These are phyloP conservation scores for Phaeosphaeria sp. DNA, from an alignment of 2,329 filamentous ascomycete species.

Conservation along the genomic window DNA sequence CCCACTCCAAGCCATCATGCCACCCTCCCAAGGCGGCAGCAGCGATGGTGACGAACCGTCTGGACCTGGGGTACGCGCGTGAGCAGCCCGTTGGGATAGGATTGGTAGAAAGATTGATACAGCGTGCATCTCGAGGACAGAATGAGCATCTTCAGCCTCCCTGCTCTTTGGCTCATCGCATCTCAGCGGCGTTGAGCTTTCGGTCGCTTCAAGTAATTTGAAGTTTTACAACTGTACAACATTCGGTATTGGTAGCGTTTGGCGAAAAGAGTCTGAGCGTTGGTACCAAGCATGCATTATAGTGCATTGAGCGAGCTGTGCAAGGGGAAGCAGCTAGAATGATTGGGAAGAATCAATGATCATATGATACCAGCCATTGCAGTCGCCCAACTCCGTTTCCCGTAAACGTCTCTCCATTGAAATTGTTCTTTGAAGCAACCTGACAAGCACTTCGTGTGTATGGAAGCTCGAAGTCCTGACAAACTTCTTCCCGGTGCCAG, in stretches of 20 bases:
- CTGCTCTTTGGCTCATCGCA: neutral
- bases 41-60: slow-evolving; percentile 14
- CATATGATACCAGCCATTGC: neutral
- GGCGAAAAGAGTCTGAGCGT: neutral
- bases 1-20: slow-evolving; percentile 22
- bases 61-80: slow-evolving; percentile 26
- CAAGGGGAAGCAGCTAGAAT: neutral
- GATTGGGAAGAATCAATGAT: neutral
- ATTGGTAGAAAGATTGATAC: neutral
- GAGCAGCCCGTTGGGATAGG: slow-evolving; percentile 2
- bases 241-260: slow-evolving; percentile 2
- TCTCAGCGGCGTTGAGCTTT: neutral
- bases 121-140: slow-evolving; percentile 5
- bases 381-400: no score
- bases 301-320: slow-evolving; percentile 1
- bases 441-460: no score
- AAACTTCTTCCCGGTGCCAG: neutral
- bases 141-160: slow-evolving; percentile 1
- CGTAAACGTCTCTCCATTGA: no score
- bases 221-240: slow-evolving; percentile 3
- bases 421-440: no score
- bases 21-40: slow-evolving; percentile 25
- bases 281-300: neutral
- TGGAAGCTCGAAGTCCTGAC: neutral
- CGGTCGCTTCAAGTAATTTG: neutral